These are phyloP conservation scores for Solanum virginianum DNA, from an alignment of 257 asterid genomes.

Conservation along the genomic window DNA sequence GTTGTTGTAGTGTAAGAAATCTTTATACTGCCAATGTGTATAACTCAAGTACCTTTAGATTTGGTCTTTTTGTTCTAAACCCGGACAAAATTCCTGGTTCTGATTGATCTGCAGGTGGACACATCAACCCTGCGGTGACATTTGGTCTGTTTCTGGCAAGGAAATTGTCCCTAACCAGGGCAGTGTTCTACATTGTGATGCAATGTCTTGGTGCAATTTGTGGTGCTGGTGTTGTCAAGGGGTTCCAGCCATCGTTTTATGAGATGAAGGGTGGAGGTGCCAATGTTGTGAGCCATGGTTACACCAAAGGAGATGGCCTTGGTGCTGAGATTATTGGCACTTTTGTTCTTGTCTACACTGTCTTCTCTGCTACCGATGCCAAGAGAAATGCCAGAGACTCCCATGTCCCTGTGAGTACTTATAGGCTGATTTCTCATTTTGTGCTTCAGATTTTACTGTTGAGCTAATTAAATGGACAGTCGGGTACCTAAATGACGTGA, in stretches of 20 bases:
- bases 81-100: not conserved
- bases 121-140: slow-evolving; percentile 79
- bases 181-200: slow-evolving; percentile 66
- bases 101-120: slow-evolving; percentile 48
- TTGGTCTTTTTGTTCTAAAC: not conserved
- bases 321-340: slow-evolving; percentile 81
- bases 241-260: slow-evolving; percentile 46
- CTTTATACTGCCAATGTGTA: not conserved
- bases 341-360: slow-evolving; percentile 69
- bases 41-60: not conserved
- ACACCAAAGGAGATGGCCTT: slow-evolving; percentile 65
- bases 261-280: slow-evolving; percentile 53
- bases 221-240: slow-evolving; percentile 78
- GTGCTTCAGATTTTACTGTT: no score
- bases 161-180: slow-evolving; percentile 55
- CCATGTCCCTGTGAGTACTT: slow-evolving; percentile 62
- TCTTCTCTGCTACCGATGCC: slow-evolving; percentile 83
- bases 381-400: slow-evolving; percentile 83
- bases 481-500: no score
- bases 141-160: slow-evolving; percentile 73
- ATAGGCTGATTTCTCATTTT: not conserved
- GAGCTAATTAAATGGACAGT: not conserved
- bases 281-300: slow-evolving; percentile 47
- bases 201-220: slow-evolving; percentile 78
- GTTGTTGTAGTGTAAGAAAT: not conserved